Base-by-base conservation (phyloP, 176 grass and related monocot species). In the Eleusine coracana region DNA sequence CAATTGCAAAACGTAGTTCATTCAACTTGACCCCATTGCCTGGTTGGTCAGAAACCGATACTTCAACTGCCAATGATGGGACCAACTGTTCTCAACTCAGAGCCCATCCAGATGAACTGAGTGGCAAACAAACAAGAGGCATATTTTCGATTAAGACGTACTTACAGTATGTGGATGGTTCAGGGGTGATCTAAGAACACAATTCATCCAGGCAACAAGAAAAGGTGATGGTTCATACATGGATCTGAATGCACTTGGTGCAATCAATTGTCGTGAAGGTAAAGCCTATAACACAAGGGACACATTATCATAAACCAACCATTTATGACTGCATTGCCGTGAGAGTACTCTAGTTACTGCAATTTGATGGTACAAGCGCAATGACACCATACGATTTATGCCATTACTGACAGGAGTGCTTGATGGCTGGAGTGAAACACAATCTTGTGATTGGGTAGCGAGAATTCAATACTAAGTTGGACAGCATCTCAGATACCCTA, bases 21-120 rank as follows among this genome's bases (percentile, higher is more conserved):
- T 68, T 73, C 38, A 66, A 34, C 66, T 58, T 58, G 88, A 77
- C 78, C 88, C 83, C 72, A 82, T 86, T 46, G 73, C 88, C 54
- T 78, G 56, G 83, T 80, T 86, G 88, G 82, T 78, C 48, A 50
- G 88, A 90, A 39, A 66, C 79, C 29, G 88, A 90, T 90, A 51
- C 79, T 68, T 68, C 67, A 90, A 60, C 88, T 51, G 74, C 79
- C 79, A 61, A 78, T 82, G 78, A 78, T 62, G 25, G 68, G 66
- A n/a, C 45, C 66, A 59, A 36, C 68, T 13, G 28, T 49, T 78
- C 42, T 39, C 41, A 64, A 4, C 42, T 62, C 41, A 64, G 7
- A 71, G 14, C 44, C 76, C n/a, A 41, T 86, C 76, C 76, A 73
- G 31, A 37, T 48, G 13, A 78, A 29, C 51, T 39, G 36, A 54